Evolutionary conservation across 768 basidiomycete species (phyloP).

Genomic region (Lactarius akahatsu): DNA sequence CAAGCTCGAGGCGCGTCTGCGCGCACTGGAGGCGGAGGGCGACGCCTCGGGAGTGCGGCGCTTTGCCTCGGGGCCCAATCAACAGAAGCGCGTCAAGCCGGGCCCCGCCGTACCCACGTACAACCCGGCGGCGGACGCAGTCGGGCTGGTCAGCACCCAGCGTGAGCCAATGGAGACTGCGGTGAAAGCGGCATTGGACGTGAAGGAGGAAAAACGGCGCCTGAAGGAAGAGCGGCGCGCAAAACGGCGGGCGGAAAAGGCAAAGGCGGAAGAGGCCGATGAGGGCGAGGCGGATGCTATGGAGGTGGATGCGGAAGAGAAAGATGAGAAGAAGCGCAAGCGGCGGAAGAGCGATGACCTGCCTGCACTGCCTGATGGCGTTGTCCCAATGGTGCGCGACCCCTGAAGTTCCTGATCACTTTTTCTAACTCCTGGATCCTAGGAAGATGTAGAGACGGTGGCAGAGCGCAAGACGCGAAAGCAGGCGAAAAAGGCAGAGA

Average conservation of each 20-base stretch:
- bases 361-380: constrained; percentile 9
- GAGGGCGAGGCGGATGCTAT: constrained; percentile 37
- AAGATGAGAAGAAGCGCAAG: constrained; percentile 42
- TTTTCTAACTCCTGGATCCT: constrained; percentile 15
- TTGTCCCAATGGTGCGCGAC: constrained; percentile 30
- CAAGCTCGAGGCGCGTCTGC: constrained; percentile 92
- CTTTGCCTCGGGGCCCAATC: constrained; percentile 58
- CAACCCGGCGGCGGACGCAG: constrained; percentile 81
- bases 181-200: constrained; percentile 70
- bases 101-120: constrained; percentile 76
- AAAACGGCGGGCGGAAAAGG: constrained; percentile 57
- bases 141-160: constrained; percentile 84
- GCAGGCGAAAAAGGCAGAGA: constrained; percentile 76
- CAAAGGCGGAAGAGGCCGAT: constrained; percentile 38
- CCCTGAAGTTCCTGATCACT: not conserved
- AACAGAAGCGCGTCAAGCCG: constrained; percentile 81
- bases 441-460: constrained; percentile 66
- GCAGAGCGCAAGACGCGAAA: constrained; percentile 80
- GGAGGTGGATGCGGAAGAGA: constrained; percentile 46
- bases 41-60: constrained; percentile 73
- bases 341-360: constrained; percentile 35
- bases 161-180: constrained; percentile 76
- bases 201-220: constrained; percentile 83
- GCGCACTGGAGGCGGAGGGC: constrained; percentile 79
- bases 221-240: constrained; percentile 77